phyloP scores from a whole-genome alignment of 129 eudicot species.

The Artemisia tridentata region DNA sequence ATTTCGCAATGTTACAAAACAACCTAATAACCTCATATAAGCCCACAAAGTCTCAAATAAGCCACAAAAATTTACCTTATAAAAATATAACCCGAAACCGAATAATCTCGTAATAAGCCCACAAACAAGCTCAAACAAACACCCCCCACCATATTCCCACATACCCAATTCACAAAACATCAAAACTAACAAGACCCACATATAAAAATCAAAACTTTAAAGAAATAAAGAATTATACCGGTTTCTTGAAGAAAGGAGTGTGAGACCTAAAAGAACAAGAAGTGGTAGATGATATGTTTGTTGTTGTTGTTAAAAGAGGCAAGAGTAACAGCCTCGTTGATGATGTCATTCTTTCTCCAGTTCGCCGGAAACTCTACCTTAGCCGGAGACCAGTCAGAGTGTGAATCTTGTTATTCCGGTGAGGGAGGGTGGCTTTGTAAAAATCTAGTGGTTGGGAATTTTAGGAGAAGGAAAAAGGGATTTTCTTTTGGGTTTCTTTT shows the following conservation, averaged over 20 bases:
- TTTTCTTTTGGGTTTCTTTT: constrained; percentile 25
- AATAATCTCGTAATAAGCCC: too few species aligned
- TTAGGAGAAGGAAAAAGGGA: constrained; percentile 27
- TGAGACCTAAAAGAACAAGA: constrained; percentile 22
- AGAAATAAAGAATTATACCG: constrained; percentile 10
- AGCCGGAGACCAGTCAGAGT: constrained; percentile 19
- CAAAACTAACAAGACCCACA: constrained; percentile 8
- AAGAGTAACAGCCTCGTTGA: constrained; percentile 1
- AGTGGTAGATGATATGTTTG: not conserved
- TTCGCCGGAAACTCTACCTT: too few species aligned
- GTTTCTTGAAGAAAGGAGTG: constrained; percentile 20
- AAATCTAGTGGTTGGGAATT: constrained; percentile 25
- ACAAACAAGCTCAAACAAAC: too few species aligned
- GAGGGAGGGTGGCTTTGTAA: constrained; percentile 8
- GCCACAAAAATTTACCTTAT: too few species aligned
- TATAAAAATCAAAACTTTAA: not conserved
- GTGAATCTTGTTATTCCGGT: constrained; percentile 2
- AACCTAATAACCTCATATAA: too few species aligned
- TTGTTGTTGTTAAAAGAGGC: constrained; percentile 1
- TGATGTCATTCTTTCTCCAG: constrained; percentile 15
- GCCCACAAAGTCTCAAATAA: too few species aligned
- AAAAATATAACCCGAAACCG: too few species aligned
- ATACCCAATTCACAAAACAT: not conserved
- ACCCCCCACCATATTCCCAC: too few species aligned
- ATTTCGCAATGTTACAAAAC: too few species aligned